These are phyloP conservation scores for Cyberlindnera misumaiensis DNA, from an alignment of 805 yeast species.

Conservation along the genomic window DNA sequence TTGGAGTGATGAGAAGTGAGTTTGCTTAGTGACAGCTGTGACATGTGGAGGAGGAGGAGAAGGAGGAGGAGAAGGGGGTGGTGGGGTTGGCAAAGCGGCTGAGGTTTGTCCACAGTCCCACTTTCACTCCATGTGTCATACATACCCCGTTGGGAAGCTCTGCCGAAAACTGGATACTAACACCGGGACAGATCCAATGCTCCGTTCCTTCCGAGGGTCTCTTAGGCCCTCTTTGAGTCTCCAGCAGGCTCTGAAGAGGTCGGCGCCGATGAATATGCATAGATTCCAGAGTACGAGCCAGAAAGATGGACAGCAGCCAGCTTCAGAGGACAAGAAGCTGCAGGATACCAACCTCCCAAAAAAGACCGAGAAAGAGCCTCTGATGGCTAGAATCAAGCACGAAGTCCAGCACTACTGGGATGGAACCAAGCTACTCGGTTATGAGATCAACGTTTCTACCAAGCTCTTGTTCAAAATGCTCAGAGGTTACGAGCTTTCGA, in stretches of 20 bases:
- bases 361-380: constrained; percentile 38
- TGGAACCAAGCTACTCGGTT: constrained; percentile 89
- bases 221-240: not conserved
- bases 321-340: not conserved
- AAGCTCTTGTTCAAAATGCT: constrained; percentile 75
- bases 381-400: constrained; percentile 84
- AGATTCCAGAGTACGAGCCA: not conserved
- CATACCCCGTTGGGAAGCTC: too few species aligned
- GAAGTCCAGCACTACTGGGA: constrained; percentile 92
- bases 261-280: too few species aligned
- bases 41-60: too few species aligned
- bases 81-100: too few species aligned
- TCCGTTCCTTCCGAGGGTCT: not conserved
- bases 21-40: too few species aligned
- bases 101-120: too few species aligned
- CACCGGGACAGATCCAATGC: not conserved
- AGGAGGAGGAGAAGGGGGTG: too few species aligned
- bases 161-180: not conserved
- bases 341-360: not conserved
- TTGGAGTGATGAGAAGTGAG: too few species aligned
- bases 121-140: too few species aligned
- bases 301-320: not conserved
- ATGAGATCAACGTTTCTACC: constrained; percentile 79
- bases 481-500: constrained; percentile 83
- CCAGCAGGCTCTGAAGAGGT: too few species aligned